Percentiles rank a stretch among this genome's conserved stretches.
phyloP scores from a whole-genome alignment of 768 basidiomycete species.

The Collybia mongolica region DNA sequence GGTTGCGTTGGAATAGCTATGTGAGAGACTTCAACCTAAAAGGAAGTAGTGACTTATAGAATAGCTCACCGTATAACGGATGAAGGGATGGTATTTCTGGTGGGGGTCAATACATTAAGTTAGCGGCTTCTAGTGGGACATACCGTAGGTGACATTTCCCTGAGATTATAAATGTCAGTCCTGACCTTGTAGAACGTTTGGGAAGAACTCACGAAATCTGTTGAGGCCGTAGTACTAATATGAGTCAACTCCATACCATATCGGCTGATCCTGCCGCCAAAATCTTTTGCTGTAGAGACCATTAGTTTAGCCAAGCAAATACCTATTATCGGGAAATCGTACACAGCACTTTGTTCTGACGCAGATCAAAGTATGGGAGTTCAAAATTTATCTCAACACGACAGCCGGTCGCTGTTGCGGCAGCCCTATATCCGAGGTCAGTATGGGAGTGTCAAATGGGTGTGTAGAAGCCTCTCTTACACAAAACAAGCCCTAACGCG shows the following conservation, averaged over 20 bases:
- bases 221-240: constrained; percentile 53
- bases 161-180: constrained; percentile 22
- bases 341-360: constrained; percentile 59
- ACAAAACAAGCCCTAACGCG: constrained; percentile 70
- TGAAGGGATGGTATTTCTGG: constrained; percentile 63
- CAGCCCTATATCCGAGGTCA: constrained; percentile 47
- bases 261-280: constrained; percentile 42
- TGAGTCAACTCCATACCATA: constrained; percentile 40
- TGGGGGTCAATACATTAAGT: constrained; percentile 14
- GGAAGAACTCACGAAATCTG: constrained; percentile 66
- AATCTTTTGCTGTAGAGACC: constrained; percentile 44
- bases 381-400: constrained; percentile 41
- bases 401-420: constrained; percentile 62
- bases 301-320: background rate
- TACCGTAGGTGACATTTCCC: constrained; percentile 77
- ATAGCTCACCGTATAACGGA: constrained; percentile 53
- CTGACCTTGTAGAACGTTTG: constrained; percentile 6
- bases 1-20: constrained; percentile 72
- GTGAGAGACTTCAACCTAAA: constrained; percentile 20
- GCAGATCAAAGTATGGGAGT: constrained; percentile 52
- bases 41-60: background rate
- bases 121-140: background rate
- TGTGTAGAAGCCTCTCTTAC: constrained; percentile 36
- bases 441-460: background rate
- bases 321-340: constrained; percentile 14